Evolutionary conservation across 2,329 filamentous ascomycete genomes (phyloP), one percentile per base, ranked within the genome.

Genomic region (Calonectria pauciramosa): DNA sequence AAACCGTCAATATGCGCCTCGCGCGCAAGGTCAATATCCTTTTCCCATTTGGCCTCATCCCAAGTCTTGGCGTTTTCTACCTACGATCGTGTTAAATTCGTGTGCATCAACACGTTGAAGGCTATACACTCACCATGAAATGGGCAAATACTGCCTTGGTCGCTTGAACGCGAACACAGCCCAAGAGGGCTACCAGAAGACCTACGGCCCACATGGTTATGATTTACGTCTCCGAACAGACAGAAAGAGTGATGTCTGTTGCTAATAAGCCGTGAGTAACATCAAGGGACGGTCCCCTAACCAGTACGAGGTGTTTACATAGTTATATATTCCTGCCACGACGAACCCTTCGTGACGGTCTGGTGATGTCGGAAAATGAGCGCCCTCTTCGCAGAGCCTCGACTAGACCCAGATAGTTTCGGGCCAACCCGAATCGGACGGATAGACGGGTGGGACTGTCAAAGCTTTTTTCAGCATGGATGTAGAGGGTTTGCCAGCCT

Each of bases 31-130:
- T 67, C 44, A 38, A 67, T 67, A 13, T 67, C 64, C 7, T 67
- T 67, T 51, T 52, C 64, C 64, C 64, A 67, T 67, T 67, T 67
- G 44, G 41, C 41, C 26, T 51, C 41, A 26, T 67, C 44, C 64
- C 64, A 67, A 18, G 64, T 67, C 26, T 67, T 67, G 28, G 64
- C 64, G 6, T 67, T 67, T 67, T 67, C 64, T n/a, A 67, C 64
- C 64, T 67, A 51, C 13, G 23, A 4, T 34, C 28, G 9, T 49
- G 60, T 65, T 65, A 63, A 30, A 26, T 28, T 20, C 3, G 8
- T 3, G 20, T 13, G 4, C 34, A 41, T 26, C 13, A 16, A 26
- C 18, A 30, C n/a, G 34, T 20, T 28, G 16, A 2, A 13, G 0
- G 4, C 11, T 41, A 0, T 2, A 38, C 20, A 63, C 56, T 63